phyloP scores from a whole-genome alignment of 2,329 filamentous ascomycete genomes.

The Scolecobasidium constrictum region DNA sequence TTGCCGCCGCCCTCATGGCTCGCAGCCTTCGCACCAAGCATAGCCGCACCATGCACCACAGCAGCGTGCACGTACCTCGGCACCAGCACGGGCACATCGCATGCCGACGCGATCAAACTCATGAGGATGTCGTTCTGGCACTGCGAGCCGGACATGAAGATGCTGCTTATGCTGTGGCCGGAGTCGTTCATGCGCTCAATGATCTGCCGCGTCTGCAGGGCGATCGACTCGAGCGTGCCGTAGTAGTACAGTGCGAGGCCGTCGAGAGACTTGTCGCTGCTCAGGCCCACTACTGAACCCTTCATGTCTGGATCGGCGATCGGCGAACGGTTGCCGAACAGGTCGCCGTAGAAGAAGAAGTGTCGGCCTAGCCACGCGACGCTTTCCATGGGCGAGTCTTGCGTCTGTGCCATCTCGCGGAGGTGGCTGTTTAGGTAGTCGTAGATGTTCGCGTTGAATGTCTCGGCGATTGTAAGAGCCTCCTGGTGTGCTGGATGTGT shows the following conservation, averaged over 20 bases:
- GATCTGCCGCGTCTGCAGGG: slow-evolving; percentile 92
- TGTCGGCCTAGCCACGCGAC: slow-evolving; percentile 82
- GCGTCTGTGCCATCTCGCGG: slow-evolving; percentile 58
- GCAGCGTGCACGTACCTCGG: slow-evolving; percentile 90
- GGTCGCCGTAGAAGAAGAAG: slow-evolving; percentile 96
- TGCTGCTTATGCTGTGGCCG: slow-evolving; percentile 78
- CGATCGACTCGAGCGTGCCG: slow-evolving; percentile 94
- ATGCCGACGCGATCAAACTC: slow-evolving; percentile 80
- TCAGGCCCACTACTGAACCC: slow-evolving; percentile 77
- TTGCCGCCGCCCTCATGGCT: slow-evolving; percentile 65
- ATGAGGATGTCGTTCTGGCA: slow-evolving; percentile 94
- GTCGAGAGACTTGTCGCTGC: slow-evolving; percentile 76
- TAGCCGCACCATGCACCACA: slow-evolving; percentile 94
- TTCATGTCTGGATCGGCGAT: slow-evolving; percentile 90
- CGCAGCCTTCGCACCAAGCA: slow-evolving; percentile 96
- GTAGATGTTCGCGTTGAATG: slow-evolving; percentile 81
- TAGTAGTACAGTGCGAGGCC: slow-evolving; percentile 89
- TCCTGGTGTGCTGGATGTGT: slow-evolving; percentile 86
- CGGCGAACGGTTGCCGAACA: slow-evolving; percentile 93
- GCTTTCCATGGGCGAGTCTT: slow-evolving; percentile 62
- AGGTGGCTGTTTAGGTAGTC: slow-evolving; percentile 89
- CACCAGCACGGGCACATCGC: slow-evolving; percentile 85
- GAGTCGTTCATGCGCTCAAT: slow-evolving; percentile 85
- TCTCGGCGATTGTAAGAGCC: slow-evolving; percentile 66
- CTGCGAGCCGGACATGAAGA: slow-evolving; percentile 98